Evolutionary conservation across 805 yeast genomes (phyloP), one percentile per base, ranked within the genome.

Genomic region (Ogataea ramenticola): DNA sequence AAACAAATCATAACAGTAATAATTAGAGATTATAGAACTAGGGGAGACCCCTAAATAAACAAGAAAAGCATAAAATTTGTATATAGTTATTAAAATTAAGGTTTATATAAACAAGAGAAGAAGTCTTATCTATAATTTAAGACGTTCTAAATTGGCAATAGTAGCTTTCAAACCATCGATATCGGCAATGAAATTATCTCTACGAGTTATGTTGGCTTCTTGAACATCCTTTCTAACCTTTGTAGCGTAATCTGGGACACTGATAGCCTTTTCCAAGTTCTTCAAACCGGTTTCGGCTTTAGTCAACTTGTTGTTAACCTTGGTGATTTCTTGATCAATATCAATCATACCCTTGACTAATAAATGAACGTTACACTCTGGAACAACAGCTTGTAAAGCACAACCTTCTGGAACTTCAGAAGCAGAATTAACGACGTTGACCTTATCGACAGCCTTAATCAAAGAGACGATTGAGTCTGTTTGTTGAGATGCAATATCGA

Each of bases 291-390:
- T 81, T 53, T 68, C 64, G 37, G 82, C 77, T 64, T 82, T 84
- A 47, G 65, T 74, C 56, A 90, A 73, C 71, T 86, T 91, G 75
- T 79, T 79, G 57, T 71, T 65, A 33, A 89, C 93, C 75, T 91
- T 93, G 54, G 71, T 60, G 56, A 93, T 86, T 70, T 93, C 98
- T 44, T 84, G 84, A 57, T 89, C 97, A 54, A 90, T 77, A 64
- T 91, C 97, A 53, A 93, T 81, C 61, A 85, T 90, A 43, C 98
- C 99, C 74, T 88, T 90, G 46, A 91, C 96, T 62, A 93, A 74
- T 27, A 91, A 78, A 57, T 88, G 96, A 19, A 90, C 98, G 47
- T 80, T 82, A 62, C 87, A 80, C 44, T 78, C 84, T 40, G 95
- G 83, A 46, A 79, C 77, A 46, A 91, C 87, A 45, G 95, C 77